These are phyloP conservation scores for Odontarrhena argentea DNA, from an alignment of 345 rosid species.

Conservation along the genomic window DNA sequence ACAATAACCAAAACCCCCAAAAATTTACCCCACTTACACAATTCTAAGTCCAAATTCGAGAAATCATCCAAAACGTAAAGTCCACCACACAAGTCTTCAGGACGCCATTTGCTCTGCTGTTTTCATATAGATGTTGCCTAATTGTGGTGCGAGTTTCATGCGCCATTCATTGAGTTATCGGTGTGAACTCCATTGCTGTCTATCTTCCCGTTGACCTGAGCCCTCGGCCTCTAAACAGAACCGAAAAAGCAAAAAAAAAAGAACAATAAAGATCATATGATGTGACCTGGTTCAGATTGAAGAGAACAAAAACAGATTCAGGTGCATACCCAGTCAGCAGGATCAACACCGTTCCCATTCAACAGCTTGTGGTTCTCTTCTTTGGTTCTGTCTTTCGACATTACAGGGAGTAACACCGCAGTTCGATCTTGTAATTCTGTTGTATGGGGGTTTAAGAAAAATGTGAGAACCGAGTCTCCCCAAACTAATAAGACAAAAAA, in stretches of 20 bases:
- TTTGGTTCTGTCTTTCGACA: slow-evolving; percentile 72
- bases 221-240: slow-evolving; percentile 66
- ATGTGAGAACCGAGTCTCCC: slow-evolving; percentile 14
- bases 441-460: slow-evolving; percentile 13
- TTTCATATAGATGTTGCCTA: slow-evolving; percentile 10
- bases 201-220: slow-evolving; percentile 81
- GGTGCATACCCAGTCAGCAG: slow-evolving; percentile 80
- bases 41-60: slow-evolving; percentile 15
- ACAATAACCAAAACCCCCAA: slow-evolving; percentile 34
- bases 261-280: background rate
- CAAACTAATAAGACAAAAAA: background rate
- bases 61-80: background rate
- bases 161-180: slow-evolving; percentile 71
- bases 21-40: slow-evolving; percentile 28
- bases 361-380: slow-evolving; percentile 95
- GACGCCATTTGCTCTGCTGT: slow-evolving; percentile 7
- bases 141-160: slow-evolving; percentile 42
- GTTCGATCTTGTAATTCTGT: slow-evolving; percentile 90
- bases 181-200: slow-evolving; percentile 62
- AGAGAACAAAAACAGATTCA: background rate
- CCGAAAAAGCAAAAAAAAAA: background rate
- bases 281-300: slow-evolving; percentile 2
- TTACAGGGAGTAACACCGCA: slow-evolving; percentile 60
- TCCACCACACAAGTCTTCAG: slow-evolving; percentile 20
- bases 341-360: slow-evolving; percentile 82